phyloP scores from a whole-genome alignment of 345 rosid genomes.

The Acer negundo region DNA sequence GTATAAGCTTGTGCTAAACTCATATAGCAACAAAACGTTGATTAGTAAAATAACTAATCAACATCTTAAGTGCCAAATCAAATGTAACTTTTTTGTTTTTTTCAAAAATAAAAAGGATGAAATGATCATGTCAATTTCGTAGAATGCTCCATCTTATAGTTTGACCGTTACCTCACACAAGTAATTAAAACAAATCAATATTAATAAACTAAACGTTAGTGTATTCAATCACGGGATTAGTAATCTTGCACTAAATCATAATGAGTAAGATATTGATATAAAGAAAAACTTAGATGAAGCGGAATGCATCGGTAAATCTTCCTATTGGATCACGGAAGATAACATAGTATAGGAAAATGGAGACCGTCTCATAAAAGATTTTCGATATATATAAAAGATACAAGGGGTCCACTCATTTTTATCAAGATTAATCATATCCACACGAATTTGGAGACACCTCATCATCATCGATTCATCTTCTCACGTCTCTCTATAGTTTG shows the following conservation, averaged over 20 bases:
- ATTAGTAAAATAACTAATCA: not conserved
- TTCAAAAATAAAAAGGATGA: not conserved
- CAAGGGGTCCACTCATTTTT: constrained; percentile 2
- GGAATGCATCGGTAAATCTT: too few species aligned
- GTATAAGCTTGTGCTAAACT: not conserved
- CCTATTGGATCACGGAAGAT: too few species aligned
- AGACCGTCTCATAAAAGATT: too few species aligned
- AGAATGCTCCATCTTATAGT: not conserved
- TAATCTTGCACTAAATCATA: too few species aligned
- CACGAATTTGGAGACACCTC: not conserved
- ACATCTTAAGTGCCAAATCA: not conserved
- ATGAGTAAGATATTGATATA: too few species aligned
- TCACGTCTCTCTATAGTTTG: too few species aligned
- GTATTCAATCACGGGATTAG: not conserved
- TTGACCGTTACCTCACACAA: constrained; percentile 4
- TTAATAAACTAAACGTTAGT: not conserved
- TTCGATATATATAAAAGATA: too few species aligned
- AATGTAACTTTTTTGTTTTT: not conserved
- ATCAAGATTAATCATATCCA: constrained; percentile 20
- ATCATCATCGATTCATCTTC: not conserved
- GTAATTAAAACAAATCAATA: not conserved
- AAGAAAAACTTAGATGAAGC: too few species aligned
- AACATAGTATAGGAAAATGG: too few species aligned
- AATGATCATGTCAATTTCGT: not conserved
- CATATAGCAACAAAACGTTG: not conserved